Percentiles rank a stretch among this genome's conserved stretches.
These are phyloP conservation scores for Aspergillus sp. DNA, from an alignment of 2,329 filamentous ascomycete species.

Conservation along the genomic window DNA sequence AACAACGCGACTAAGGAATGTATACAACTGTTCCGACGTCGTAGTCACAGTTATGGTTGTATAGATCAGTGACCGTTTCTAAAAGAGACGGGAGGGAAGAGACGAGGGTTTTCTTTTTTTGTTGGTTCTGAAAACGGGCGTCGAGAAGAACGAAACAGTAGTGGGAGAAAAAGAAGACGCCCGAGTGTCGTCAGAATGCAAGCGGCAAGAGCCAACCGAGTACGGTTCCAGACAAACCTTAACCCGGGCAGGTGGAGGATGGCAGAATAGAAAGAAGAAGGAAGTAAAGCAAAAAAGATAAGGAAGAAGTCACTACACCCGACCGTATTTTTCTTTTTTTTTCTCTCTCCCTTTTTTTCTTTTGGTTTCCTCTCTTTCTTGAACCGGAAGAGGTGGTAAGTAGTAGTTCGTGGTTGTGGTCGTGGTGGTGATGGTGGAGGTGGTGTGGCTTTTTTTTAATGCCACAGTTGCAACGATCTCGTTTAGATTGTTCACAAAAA, in stretches of 20 bases:
- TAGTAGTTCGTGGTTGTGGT: no score
- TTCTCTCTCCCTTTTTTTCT: conserved; percentile 1
- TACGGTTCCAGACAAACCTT: conserved; percentile 25
- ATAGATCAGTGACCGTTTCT: no score
- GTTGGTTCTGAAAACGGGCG: no score
- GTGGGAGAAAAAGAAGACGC: conserved; percentile 3
- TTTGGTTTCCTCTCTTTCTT: background rate
- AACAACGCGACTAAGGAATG: no score
- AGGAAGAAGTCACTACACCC: background rate
- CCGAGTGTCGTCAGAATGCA: conserved; percentile 30
- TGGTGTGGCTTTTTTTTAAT: background rate
- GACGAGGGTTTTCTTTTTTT: no score
- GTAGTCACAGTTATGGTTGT: no score
- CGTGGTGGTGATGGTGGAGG: background rate
- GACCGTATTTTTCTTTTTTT: conserved; percentile 2
- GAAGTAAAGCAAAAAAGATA: background rate
- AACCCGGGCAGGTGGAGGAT: conserved; percentile 7
- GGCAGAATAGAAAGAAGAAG: background rate
- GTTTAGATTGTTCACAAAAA: background rate
- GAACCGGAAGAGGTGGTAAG: no score
- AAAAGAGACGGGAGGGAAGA: no score
- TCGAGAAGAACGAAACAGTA: background rate
- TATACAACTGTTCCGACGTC: no score
- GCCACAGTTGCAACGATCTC: background rate
- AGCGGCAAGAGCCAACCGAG: conserved; percentile 26